Conservation (phyloP, 305 asterid species). For the Rubia balearica region DNA sequence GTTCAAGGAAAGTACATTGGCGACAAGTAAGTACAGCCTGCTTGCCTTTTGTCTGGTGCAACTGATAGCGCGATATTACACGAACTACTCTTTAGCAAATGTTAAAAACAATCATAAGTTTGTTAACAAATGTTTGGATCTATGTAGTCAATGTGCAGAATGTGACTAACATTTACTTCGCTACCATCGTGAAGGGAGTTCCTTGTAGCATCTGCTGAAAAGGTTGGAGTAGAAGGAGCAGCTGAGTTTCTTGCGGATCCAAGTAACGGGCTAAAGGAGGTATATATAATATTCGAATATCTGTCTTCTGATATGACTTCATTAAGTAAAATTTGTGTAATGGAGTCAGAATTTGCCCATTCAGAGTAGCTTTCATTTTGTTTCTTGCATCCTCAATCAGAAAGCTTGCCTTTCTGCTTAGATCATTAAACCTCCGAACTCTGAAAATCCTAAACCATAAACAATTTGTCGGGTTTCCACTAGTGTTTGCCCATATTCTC, state of each 20-base stretch:
- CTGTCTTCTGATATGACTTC: neutral
- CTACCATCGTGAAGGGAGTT: conserved; percentile 40
- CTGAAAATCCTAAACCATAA: neutral
- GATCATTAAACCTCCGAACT: neutral
- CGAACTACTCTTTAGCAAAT: neutral
- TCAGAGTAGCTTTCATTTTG: no score
- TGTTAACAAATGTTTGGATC: neutral
- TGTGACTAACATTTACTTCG: neutral
- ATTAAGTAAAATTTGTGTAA: neutral
- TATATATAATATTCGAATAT: conserved; percentile 14
- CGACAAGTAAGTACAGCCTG: conserved; percentile 45
- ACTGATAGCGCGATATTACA: neutral
- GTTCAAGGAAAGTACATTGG: conserved; percentile 72
- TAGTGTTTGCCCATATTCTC: neutral
- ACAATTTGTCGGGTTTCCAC: neutral
- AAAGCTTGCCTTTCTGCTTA: neutral
- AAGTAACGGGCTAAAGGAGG: conserved; percentile 80
- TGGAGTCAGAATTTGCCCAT: no score
- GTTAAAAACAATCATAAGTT: neutral
- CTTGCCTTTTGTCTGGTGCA: neutral
- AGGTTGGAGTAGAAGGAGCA: conserved; percentile 88
- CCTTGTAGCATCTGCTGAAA: conserved; percentile 62
- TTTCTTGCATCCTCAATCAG: neutral
- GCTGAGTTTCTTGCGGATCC: conserved; percentile 83
- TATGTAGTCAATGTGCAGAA: neutral